Evolutionary conservation across 2,329 filamentous ascomycete species (phyloP).

Genomic region (Colletotrichum chrysophilum): DNA sequence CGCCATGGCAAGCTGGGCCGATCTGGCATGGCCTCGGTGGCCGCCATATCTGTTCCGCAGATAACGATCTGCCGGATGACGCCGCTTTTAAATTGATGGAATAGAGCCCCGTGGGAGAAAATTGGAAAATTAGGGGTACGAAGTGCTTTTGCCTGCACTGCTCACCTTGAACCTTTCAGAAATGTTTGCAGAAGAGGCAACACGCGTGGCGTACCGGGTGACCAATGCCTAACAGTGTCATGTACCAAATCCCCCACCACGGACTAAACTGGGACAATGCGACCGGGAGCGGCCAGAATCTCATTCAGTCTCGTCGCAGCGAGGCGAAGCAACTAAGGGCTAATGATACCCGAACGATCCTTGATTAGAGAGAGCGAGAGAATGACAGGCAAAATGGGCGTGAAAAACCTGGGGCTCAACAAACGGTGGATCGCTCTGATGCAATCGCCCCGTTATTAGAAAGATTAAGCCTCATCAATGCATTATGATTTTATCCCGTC

Average conservation of each 20-base stretch:
- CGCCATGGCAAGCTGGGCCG: constrained; percentile 73
- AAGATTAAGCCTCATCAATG: background rate
- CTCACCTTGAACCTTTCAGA: background rate
- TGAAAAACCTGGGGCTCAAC: constrained; percentile 14
- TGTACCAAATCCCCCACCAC: background rate
- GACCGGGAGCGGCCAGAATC: background rate
- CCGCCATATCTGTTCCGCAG: background rate
- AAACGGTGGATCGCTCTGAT: constrained; percentile 11
- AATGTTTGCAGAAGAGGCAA: background rate
- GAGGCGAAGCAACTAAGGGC: background rate
- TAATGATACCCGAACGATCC: background rate
- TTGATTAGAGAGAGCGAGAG: background rate
- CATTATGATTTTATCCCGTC: background rate
- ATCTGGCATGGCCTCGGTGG: constrained; percentile 24
- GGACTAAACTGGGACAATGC: background rate
- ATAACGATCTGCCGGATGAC: background rate
- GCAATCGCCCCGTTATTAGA: constrained; percentile 5
- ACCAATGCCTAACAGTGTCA: background rate
- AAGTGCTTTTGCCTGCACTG: background rate
- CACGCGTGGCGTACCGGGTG: background rate
- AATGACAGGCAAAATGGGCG: background rate
- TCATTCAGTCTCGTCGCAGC: background rate
- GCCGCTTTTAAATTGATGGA: background rate
- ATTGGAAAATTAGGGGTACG: background rate
- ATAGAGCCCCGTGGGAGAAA: background rate